Percentiles rank a stretch among this genome's conserved stretches.
phyloP scores from a whole-genome alignment of 2,329 filamentous ascomycete species.

The Colletotrichum sp. region DNA sequence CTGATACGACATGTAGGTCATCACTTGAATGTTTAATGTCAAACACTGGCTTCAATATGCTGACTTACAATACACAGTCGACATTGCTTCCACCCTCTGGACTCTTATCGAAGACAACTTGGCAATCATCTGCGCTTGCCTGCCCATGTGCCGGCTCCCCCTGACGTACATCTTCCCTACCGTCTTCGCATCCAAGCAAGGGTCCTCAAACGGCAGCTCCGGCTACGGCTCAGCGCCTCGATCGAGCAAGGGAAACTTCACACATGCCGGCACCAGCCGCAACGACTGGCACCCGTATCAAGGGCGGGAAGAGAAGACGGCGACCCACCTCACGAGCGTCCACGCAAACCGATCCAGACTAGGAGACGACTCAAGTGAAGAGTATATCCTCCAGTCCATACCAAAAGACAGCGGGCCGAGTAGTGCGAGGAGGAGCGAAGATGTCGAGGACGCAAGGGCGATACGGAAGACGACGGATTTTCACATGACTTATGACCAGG shows the following conservation, averaged over 20 bases:
- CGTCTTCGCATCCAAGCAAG: conserved; percentile 29
- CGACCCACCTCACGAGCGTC: conserved; percentile 29
- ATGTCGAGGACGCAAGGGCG: conserved; percentile 24
- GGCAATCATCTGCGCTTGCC: conserved; percentile 29
- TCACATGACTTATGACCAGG: conserved; percentile 36
- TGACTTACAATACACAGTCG: conserved; percentile 28
- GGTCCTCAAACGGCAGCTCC: conserved; percentile 9
- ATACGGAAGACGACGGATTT: conserved; percentile 43
- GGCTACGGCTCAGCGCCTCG: conserved; percentile 1
- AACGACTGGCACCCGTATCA: conserved; percentile 36
- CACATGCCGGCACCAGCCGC: conserved; percentile 26
- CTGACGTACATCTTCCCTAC: conserved; percentile 40
- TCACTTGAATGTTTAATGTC: not conserved
- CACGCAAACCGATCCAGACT: conserved; percentile 14
- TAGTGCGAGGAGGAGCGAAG: not conserved
- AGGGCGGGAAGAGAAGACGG: conserved; percentile 33
- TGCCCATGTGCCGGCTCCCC: conserved; percentile 39
- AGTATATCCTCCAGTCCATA: conserved; percentile 34
- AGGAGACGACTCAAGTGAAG: conserved; percentile 35
- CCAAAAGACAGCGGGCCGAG: conserved; percentile 16
- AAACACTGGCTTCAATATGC: not conserved
- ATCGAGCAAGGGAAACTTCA: conserved; percentile 1
- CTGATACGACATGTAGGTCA: conserved; percentile 39
- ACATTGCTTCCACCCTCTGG: conserved; percentile 28
- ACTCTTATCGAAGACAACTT: conserved; percentile 27